A percentile compares a stretch with the other conserved stretches of the same genome.
Evolutionary conservation across 345 rosid genomes (phyloP).

Genomic region (Aurinia saxatilis): DNA sequence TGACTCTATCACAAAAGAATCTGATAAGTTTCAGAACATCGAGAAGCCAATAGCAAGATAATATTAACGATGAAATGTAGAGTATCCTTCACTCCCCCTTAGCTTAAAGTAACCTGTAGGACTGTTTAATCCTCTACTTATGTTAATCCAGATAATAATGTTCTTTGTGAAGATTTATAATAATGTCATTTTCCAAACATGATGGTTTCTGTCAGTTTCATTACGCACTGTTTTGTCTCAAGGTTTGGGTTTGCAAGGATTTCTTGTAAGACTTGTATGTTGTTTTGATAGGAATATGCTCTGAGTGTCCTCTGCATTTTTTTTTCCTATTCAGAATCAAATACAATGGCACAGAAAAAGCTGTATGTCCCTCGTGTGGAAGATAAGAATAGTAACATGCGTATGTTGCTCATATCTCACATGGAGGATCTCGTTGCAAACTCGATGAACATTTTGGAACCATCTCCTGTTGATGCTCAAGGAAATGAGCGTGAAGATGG

Average conservation of each 20-base stretch:
- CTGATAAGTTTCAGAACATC: neutral
- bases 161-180: too few relatives aligned
- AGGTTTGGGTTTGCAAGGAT: neutral
- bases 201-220: too few relatives aligned
- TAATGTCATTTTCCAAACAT: neutral
- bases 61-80: neutral
- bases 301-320: neutral
- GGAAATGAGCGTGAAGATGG: constrained; percentile 91
- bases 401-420: constrained; percentile 69
- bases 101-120: neutral
- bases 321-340: constrained; percentile 28
- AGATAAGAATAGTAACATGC: constrained; percentile 86
- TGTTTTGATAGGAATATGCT: neutral
- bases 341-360: constrained; percentile 37
- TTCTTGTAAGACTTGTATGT: too few relatives aligned
- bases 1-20: neutral
- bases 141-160: neutral
- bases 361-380: constrained; percentile 92
- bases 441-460: constrained; percentile 92
- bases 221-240: neutral
- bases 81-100: neutral
- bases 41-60: too few relatives aligned
- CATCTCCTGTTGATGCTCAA: constrained; percentile 55
- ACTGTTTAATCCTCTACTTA: neutral
- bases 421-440: constrained; percentile 76